Conservation (phyloP, 1,139 yeast genomes). For the Geotrichum klebahnii region DNA sequence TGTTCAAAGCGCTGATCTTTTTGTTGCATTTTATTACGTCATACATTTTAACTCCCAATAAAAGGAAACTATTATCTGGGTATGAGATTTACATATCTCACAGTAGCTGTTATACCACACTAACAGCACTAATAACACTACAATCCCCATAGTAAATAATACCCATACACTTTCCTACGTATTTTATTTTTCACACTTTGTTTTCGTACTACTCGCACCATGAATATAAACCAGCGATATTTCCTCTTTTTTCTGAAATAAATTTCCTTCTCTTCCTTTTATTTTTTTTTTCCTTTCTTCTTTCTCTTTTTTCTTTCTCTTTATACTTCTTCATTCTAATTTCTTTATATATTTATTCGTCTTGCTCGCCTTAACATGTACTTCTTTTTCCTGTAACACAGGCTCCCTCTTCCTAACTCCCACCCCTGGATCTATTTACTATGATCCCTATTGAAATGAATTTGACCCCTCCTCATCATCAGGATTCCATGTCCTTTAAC, state of each 20-base stretch:
- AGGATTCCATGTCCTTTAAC: not conserved
- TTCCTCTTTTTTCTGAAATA: not conserved
- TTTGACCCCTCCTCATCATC: not conserved
- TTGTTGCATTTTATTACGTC: too few species aligned
- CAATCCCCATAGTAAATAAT: too few species aligned
- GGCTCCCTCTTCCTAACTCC: not conserved
- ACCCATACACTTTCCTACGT: too few species aligned
- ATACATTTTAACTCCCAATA: too few species aligned
- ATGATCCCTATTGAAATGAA: too few species aligned
- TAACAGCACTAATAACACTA: too few species aligned
- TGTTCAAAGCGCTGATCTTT: too few species aligned
- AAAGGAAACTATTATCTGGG: too few species aligned
- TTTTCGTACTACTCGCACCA: not conserved
- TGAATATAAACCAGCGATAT: not conserved
- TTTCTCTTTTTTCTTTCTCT: not conserved
- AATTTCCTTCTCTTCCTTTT: not conserved
- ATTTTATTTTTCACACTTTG: too few species aligned
- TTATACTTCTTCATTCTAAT: not conserved
- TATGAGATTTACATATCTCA: too few species aligned
- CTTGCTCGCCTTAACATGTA: too few species aligned
- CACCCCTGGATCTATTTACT: not conserved
- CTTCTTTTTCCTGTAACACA: conserved; percentile 1
- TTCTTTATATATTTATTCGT: not conserved
- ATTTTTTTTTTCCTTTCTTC: not conserved
- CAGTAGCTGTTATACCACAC: too few species aligned